Evolutionary conservation across 352 stramenopile genomes (phyloP), one percentile per base, ranked within the genome.

Genomic region (Phytopythium aichiense): DNA sequence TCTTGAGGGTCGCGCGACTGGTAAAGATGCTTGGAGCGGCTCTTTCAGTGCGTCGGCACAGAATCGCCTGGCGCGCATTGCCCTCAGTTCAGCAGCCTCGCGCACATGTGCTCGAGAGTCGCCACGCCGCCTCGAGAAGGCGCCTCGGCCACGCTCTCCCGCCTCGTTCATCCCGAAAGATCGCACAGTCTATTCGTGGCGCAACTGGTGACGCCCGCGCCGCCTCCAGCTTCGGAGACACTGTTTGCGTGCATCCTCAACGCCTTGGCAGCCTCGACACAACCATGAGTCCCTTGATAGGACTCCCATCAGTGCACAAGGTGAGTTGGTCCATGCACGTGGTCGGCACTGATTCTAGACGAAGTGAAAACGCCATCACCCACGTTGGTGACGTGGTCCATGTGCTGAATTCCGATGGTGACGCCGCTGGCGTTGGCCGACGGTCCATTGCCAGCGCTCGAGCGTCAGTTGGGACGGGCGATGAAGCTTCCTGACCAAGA

Each of bases 61-160:
- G 40, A 45, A 45, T 22, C 11, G 6, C 40, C 40, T 4, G 42
- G 42, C 25, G 43, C 30, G 15, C 48, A 54, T 38, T 38, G 16
- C 48, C 28, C 23, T 20, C 15, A 23, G 25, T 15, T 18, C 5
- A 28, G 8, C 18, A 28, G 13, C 33, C 4, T 7, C 13, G 13
- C 25, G 12, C 48, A 23, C 15, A 4, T 33, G 12, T 5, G 48
- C 48, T 54, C 25, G 25, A 38, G 48, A 54, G 48, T 54, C 48
- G 48, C 48, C 48, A 38, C 48, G 48, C 48, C 48, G 28, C 5
- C 48, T 54, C 25, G 48, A 54, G 48, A 54, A 54, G 48, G 25
- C 48, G 48, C 46, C 46, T 12, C 12, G 7, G 5, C 30, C 23
- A 25, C 25, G 48, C 25, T 38, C 3, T 54, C 8, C 2, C 15